These are phyloP conservation scores for Phalaenopsis aphrodite DNA, from an alignment of 106 monocot genomes.

Conservation along the genomic window DNA sequence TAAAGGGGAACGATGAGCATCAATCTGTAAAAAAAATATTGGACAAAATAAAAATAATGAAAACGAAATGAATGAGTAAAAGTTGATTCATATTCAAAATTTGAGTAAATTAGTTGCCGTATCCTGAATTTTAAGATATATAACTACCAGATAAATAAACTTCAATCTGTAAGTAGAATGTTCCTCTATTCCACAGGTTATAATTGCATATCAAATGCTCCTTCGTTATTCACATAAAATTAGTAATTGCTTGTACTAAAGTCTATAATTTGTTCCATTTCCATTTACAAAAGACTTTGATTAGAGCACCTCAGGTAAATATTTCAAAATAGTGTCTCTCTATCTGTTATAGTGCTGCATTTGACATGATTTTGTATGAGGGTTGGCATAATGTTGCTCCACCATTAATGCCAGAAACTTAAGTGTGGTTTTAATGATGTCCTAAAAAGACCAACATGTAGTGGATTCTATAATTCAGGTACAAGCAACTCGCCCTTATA, in stretches of 20 bases:
- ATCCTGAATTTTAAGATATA: too few relatives aligned
- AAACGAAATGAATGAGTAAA: not conserved
- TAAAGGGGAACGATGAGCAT: slow-evolving; percentile 77
- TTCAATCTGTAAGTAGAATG: not conserved
- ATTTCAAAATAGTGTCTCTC: not conserved
- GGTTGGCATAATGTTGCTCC: not conserved
- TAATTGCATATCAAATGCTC: not conserved
- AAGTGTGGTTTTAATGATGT: not conserved
- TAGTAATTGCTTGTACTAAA: not conserved
- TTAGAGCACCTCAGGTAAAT: too few relatives aligned
- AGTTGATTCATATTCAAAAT: not conserved
- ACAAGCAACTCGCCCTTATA: too few relatives aligned
- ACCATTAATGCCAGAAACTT: not conserved
- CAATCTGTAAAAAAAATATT: slow-evolving; percentile 45
- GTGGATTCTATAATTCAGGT: too few relatives aligned
- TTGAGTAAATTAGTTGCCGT: not conserved
- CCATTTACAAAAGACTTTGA: not conserved
- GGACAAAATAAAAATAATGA: not conserved
- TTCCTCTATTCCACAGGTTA: not conserved
- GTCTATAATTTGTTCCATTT: not conserved
- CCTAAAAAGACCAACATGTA: not conserved
- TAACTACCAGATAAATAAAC: not conserved
- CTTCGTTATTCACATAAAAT: not conserved
- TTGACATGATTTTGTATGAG: not conserved
- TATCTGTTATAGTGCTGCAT: not conserved